Evolutionary conservation across 139 green algal genomes (phyloP), one percentile per base, ranked within the genome.

Genomic region (Picochlorum sp.): DNA sequence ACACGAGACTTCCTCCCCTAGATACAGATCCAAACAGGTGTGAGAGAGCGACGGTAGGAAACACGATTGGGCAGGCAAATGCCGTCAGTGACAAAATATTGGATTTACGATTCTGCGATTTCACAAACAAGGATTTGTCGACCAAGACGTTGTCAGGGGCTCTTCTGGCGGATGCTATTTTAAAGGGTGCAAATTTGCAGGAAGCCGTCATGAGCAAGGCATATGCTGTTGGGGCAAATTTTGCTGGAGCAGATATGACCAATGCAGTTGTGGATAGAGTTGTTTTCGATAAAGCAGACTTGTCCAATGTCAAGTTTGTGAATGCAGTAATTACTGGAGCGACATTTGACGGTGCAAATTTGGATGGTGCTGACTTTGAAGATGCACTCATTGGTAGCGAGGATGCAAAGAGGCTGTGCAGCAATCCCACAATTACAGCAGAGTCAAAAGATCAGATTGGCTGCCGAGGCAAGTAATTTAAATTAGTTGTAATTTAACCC

Each of bases 1-100:
- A 81, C n/a, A 77, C 84, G 23, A 67, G 74, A 16, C 80, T 94
- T 65, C 86, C 86, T 6, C 86, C 86, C 16, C 79, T 94, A 9
- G 66, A 79, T 69, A 77, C 52, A 24, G 89, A 96, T 63, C 90
- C 90, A 26, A 79, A 84, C 54, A 66, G 86, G 6, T 97, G 90
- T 70, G 86, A 90, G 15, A 83, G 86, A 28, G 90, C 78, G 11
- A 94, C 83, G 58, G 72, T 82, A 0, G 90, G 90, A 64, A 97
- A 97, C 84, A 97, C 90, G 23, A 92, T 96, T 45, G 90, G 90
- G 2, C 85, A 94, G 78, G 92, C 92, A 45, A 98, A 98, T 62
- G 92, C 86, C 14, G 92, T 98, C 41, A 85, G 76, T 4, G 87
- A 97, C 83, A 93, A 86, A 58, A 13, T 90, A 11, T 75, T 98